Evolutionary conservation across 169 alveolate species (phyloP).

Genomic region (Plasmodium vinckei): DNA sequence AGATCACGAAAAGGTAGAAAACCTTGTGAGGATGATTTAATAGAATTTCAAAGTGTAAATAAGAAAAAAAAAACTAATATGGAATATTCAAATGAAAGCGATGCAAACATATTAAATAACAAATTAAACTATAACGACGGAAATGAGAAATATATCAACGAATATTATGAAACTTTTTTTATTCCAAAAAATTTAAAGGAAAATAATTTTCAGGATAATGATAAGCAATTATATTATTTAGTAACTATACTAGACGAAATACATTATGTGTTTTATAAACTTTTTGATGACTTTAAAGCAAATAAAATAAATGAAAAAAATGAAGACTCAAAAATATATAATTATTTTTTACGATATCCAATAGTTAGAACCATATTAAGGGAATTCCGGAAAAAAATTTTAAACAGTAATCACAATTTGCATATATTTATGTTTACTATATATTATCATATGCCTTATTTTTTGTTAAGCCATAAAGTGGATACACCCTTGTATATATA

Average conservation of each 20-base stretch:
- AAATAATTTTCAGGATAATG: slow-evolving; percentile 40
- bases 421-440: not conserved
- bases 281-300: slow-evolving; percentile 39
- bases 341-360: slow-evolving; percentile 67
- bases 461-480: not conserved
- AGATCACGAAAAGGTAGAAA: slow-evolving; percentile 3
- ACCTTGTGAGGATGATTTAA: slow-evolving; percentile 10
- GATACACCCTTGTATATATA: not conserved
- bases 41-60: slow-evolving; percentile 15
- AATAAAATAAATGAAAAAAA: slow-evolving; percentile 38
- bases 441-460: not conserved
- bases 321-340: slow-evolving; percentile 38
- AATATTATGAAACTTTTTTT: slow-evolving; percentile 60
- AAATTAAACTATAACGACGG: not conserved
- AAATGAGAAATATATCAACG: slow-evolving; percentile 1
- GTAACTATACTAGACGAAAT: slow-evolving; percentile 32
- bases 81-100: not conserved
- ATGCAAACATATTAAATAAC: not conserved
- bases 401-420: slow-evolving; percentile 13
- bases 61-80: slow-evolving; percentile 10
- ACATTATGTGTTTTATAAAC: slow-evolving; percentile 47
- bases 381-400: slow-evolving; percentile 38
- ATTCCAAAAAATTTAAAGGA: slow-evolving; percentile 56
- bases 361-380: slow-evolving; percentile 31
- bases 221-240: slow-evolving; percentile 56